Percentiles rank a stretch among this genome's conserved stretches.
These are phyloP conservation scores for Pyricularia grisea DNA, from an alignment of 2,329 filamentous ascomycete genomes.

Conservation along the genomic window DNA sequence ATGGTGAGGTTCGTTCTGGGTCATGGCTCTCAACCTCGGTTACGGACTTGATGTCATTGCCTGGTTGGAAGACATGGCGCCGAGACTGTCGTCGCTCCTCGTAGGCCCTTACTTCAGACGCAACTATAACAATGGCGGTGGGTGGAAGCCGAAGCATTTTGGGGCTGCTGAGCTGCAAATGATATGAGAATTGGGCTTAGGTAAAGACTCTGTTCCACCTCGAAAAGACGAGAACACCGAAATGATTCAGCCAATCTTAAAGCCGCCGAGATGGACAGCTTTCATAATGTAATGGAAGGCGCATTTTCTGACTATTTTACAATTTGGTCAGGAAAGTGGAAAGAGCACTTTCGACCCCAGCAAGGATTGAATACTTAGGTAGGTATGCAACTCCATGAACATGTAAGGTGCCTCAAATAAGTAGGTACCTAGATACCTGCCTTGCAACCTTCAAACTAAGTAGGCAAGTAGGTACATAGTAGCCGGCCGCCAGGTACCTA, in stretches of 20 bases:
- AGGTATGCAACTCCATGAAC: background rate
- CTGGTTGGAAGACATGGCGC: background rate
- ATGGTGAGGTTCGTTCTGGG: background rate
- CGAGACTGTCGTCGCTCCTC: conserved; percentile 15
- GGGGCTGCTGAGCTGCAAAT: background rate
- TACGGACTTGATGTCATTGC: background rate
- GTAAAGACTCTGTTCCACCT: background rate
- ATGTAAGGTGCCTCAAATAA: background rate
- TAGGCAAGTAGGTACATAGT: too few relatives aligned
- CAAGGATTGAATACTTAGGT: background rate
- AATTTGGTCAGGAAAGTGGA: background rate
- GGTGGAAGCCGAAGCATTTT: conserved; percentile 31
- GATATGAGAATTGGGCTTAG: background rate
- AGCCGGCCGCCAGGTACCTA: too few relatives aligned
- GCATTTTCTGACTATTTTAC: background rate
- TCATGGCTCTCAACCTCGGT: background rate
- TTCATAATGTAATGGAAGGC: too few relatives aligned
- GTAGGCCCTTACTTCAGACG: conserved; percentile 30
- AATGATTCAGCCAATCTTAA: background rate
- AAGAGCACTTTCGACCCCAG: background rate
- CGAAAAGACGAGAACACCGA: background rate
- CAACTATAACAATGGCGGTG: conserved; percentile 28
- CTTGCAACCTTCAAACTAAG: too few relatives aligned
- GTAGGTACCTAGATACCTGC: background rate
- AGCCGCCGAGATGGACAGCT: too few relatives aligned